A percentile compares a stretch with the other conserved stretches of the same genome.
phyloP scores from a whole-genome alignment of 1,284 basidiomycete genomes.

The Inonotus hispidus region DNA sequence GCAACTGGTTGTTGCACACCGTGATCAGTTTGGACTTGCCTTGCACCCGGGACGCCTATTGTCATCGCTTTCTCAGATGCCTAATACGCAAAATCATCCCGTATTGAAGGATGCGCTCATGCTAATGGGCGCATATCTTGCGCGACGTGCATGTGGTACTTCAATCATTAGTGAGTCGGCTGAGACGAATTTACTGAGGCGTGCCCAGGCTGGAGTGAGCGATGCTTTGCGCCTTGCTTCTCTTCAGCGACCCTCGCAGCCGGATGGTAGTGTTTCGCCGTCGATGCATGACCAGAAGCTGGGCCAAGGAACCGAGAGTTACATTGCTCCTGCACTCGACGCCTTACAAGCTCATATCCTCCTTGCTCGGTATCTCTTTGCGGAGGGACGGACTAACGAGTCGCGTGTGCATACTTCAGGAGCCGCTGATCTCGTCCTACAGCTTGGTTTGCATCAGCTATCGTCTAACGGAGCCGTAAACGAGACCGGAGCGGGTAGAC shows the following conservation, averaged over 20 bases:
- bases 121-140: background rate
- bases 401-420: constrained; percentile 68
- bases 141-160: background rate
- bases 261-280: background rate
- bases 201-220: background rate
- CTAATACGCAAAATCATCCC: constrained; percentile 5
- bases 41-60: constrained; percentile 59
- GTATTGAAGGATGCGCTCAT: background rate
- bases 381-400: constrained; percentile 65
- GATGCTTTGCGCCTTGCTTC: background rate
- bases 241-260: background rate
- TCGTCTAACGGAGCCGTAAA: constrained; percentile 26
- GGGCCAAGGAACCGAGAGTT: constrained; percentile 15
- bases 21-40: constrained; percentile 65
- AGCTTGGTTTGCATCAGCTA: constrained; percentile 58
- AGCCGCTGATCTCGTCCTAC: constrained; percentile 60
- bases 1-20: constrained; percentile 68
- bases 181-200: background rate
- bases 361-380: constrained; percentile 65
- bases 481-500: constrained; percentile 1
- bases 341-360: constrained; percentile 69
- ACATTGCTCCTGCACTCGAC: constrained; percentile 41
- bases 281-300: constrained; percentile 38
- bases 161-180: background rate
- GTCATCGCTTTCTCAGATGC: constrained; percentile 47